Evolutionary conservation across 2,329 filamentous ascomycete genomes (phyloP).

Genomic region (Ophiocordyceps robertsii): DNA sequence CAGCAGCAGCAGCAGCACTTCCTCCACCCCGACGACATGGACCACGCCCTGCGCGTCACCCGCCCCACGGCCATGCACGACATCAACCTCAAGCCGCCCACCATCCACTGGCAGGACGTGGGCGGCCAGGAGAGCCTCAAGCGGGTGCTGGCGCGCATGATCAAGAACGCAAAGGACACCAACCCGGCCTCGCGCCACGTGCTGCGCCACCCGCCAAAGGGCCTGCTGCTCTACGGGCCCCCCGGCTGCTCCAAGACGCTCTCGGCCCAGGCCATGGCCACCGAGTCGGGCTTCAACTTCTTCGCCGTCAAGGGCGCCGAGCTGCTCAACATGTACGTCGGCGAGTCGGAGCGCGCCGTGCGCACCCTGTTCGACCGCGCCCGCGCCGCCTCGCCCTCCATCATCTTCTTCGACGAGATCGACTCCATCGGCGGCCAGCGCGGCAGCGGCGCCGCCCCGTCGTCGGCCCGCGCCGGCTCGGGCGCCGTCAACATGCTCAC

Average conservation of each 20-base stretch:
- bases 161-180: conserved; percentile 24
- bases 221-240: conserved; percentile 79
- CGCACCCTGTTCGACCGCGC: conserved; percentile 79
- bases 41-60: conserved; percentile 53
- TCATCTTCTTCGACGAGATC: conserved; percentile 96
- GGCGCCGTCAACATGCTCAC: conserved; percentile 71
- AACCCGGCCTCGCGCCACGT: conserved; percentile 18
- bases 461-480: conserved; percentile 15
- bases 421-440: conserved; percentile 61
- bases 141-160: conserved; percentile 37
- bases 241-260: conserved; percentile 93
- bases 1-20: conserved; percentile 11
- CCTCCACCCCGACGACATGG: conserved; percentile 37
- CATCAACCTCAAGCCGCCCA: conserved; percentile 77
- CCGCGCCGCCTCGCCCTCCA: conserved; percentile 71
- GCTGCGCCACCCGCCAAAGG: conserved; percentile 53
- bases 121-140: conserved; percentile 74
- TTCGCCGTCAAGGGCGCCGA: conserved; percentile 89
- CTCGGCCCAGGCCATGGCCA: conserved; percentile 80
- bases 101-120: conserved; percentile 75
- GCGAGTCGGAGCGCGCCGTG: conserved; percentile 79
- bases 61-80: conserved; percentile 79
- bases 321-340: conserved; percentile 92
- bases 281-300: conserved; percentile 84
- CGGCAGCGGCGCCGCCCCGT: conserved; percentile 26